phyloP scores from a whole-genome alignment of 768 basidiomycete species.

The Amanita rubescens region DNA sequence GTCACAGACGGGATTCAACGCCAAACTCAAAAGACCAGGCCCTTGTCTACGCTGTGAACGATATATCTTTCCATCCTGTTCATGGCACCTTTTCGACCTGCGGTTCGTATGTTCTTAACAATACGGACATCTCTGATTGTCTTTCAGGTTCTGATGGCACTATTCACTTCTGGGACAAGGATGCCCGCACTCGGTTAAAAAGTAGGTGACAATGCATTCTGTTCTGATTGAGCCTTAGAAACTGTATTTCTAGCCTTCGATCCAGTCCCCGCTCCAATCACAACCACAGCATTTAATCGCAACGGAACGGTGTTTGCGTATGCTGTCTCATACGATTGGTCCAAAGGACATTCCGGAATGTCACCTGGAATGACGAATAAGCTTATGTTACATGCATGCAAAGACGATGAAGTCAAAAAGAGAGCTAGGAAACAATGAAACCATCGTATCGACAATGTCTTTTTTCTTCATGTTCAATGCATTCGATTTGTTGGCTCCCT shows the following conservation, averaged over 20 bases:
- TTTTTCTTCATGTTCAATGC: background rate
- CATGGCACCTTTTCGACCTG: slow-evolving; percentile 83
- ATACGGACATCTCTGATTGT: background rate
- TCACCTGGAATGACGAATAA: slow-evolving; percentile 67
- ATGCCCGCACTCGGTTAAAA: slow-evolving; percentile 86
- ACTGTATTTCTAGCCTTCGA: slow-evolving; percentile 52
- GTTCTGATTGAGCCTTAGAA: background rate
- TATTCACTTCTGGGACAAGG: slow-evolving; percentile 94
- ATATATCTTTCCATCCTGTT: slow-evolving; percentile 78
- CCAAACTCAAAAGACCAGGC: slow-evolving; percentile 57
- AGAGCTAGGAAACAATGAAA: slow-evolving; percentile 33
- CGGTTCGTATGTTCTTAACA: slow-evolving; percentile 32
- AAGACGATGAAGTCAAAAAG: slow-evolving; percentile 83
- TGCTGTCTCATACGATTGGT: slow-evolving; percentile 91
- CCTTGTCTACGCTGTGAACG: slow-evolving; percentile 76
- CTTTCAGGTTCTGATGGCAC: slow-evolving; percentile 69
- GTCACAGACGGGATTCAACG: slow-evolving; percentile 55
- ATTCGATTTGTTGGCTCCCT: background rate
- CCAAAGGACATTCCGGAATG: slow-evolving; percentile 85
- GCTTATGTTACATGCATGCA: slow-evolving; percentile 77
- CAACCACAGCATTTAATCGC: slow-evolving; percentile 79
- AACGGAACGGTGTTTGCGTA: slow-evolving; percentile 88
- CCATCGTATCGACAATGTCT: background rate
- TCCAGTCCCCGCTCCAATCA: slow-evolving; percentile 64
- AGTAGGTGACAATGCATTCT: slow-evolving; percentile 35